Percentiles rank a stretch among this genome's conserved stretches.
These are phyloP conservation scores for Fusarium heterosporum DNA, from an alignment of 2,329 filamentous ascomycete genomes.

Conservation along the genomic window DNA sequence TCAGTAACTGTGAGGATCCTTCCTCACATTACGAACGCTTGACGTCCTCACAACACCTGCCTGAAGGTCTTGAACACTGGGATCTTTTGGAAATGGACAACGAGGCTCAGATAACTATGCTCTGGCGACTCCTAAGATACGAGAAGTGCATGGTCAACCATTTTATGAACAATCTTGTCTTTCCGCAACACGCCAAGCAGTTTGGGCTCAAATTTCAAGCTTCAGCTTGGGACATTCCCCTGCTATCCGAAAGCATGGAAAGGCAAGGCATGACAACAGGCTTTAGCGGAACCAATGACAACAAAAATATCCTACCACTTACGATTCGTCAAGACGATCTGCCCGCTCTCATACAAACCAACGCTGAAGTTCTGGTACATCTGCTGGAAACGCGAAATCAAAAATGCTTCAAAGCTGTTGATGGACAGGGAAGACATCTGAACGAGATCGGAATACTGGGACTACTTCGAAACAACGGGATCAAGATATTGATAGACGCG, in stretches of 20 bases:
- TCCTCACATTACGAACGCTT: conserved; percentile 66
- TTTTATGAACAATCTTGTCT: conserved; percentile 73
- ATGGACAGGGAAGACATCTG: conserved; percentile 53
- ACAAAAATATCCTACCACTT: conserved; percentile 68
- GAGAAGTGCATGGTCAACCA: conserved; percentile 52
- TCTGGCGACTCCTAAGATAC: conserved; percentile 64
- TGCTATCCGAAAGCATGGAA: conserved; percentile 47
- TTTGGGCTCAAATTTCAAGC: conserved; percentile 72
- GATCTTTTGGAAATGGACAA: conserved; percentile 71
- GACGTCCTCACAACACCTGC: conserved; percentile 54
- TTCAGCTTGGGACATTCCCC: conserved; percentile 75
- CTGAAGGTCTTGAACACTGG: conserved; percentile 63
- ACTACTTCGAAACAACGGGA: conserved; percentile 39
- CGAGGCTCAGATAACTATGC: conserved; percentile 58
- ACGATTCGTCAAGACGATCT: conserved; percentile 72
- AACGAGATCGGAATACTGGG: conserved; percentile 9
- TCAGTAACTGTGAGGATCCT: conserved; percentile 68
- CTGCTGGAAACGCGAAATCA: conserved; percentile 65
- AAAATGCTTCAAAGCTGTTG: conserved; percentile 53
- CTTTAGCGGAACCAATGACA: conserved; percentile 80
- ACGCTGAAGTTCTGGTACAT: conserved; percentile 71
- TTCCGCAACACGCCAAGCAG: conserved; percentile 72
- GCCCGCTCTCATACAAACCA: conserved; percentile 66
- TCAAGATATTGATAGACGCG: conserved; percentile 70
- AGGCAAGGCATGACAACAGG: conserved; percentile 65